These are phyloP conservation scores for Wakefieldia striispora DNA, from an alignment of 768 basidiomycete species.

Conservation along the genomic window DNA sequence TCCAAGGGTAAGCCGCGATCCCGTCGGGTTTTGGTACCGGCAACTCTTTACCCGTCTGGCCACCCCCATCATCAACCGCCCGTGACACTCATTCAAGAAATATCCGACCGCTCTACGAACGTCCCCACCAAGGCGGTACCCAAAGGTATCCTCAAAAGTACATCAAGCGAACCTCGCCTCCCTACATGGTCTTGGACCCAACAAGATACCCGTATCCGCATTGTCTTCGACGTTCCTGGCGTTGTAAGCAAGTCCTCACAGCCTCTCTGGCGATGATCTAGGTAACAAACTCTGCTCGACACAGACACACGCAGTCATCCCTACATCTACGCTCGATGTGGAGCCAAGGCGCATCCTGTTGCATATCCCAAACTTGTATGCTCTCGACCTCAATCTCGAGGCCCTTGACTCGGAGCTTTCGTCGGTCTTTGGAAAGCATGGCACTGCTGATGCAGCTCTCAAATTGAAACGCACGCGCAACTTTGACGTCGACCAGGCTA, in stretches of 20 bases:
- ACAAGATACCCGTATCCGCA: slow-evolving; percentile 39
- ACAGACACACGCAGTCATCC: slow-evolving; percentile 48
- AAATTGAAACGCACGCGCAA: slow-evolving; percentile 55
- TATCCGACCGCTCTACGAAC: slow-evolving; percentile 45
- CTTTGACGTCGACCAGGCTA: slow-evolving; percentile 60
- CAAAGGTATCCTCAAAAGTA: slow-evolving; percentile 45
- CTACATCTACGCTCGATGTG: slow-evolving; percentile 57
- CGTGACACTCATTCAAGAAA: slow-evolving; percentile 23
- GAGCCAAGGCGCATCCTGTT: slow-evolving; percentile 60
- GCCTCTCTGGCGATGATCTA: slow-evolving; percentile 1
- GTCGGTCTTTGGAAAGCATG: slow-evolving; percentile 16
- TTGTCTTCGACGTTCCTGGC: slow-evolving; percentile 53
- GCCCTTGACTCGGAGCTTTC: slow-evolving; percentile 54
- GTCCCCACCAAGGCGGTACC: slow-evolving; percentile 20
- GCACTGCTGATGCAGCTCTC: slow-evolving; percentile 33
- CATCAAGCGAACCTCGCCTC: slow-evolving; percentile 12
- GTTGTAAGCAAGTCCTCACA: slow-evolving; percentile 44
- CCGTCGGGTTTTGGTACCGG: slow-evolving; percentile 57
- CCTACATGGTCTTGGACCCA: slow-evolving; percentile 58
- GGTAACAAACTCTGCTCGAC: slow-evolving; percentile 4
- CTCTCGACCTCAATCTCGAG: slow-evolving; percentile 58
- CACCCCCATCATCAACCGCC: slow-evolving; percentile 16
- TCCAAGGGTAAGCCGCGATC: slow-evolving; percentile 68
- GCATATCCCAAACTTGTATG: slow-evolving; percentile 43
- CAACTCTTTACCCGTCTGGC: slow-evolving; percentile 35